Base-by-base conservation (phyloP, 2,329 filamentous ascomycete genomes). In the Ophiostoma pallidulum region DNA sequence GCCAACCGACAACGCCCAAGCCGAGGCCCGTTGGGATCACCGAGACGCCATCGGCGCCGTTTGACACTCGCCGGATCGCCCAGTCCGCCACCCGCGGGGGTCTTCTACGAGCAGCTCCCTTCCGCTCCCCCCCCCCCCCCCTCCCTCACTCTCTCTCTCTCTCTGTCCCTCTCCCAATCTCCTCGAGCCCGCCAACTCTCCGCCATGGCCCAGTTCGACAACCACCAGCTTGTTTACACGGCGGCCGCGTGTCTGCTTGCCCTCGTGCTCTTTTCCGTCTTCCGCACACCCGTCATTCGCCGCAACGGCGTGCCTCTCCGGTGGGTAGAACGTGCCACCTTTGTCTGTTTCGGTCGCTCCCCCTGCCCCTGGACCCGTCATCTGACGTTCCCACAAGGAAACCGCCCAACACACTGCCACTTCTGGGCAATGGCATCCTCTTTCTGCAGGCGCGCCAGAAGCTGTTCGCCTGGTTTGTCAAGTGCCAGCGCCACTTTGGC, bases 381-480 rank as follows among this genome's bases (percentile, higher is more conserved):
- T 22, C 22, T 3, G 14, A n/a, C 18, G 28, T 29, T 22, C 14
- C 33, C 10, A 14, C 5, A 16, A 74, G 71, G 47, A 69, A 66
- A 43, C 68, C 74, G 0, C 71, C 72, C 3, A 65, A 72, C 47
- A 74, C 73, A 3, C 59, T 75, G 2, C 79, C 78, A 0, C 50
- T 82, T 2, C 65, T 72, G 4, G 79, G 78, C 22, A 82, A 83
- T 55, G 79, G 78, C 6, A 67, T 83, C 39, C 60, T 74, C 8
- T 83, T 83, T 56, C 64, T 82, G 1, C 76, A 73, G 55, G 67
- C 74, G 2, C 72, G 79, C 4, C 73, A 81, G 56, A 73, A 70
- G 45, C 69, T 83, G 5, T 78, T 83, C 52, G 63, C 70, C 8
- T 83, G 78, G 79, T 83, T 83, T 57, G 68, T 73, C 41, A 69